Evolutionary conservation across 2,329 filamentous ascomycete species (phyloP), one percentile per base, ranked within the genome.

Genomic region (Ceratocystis ficicola): DNA sequence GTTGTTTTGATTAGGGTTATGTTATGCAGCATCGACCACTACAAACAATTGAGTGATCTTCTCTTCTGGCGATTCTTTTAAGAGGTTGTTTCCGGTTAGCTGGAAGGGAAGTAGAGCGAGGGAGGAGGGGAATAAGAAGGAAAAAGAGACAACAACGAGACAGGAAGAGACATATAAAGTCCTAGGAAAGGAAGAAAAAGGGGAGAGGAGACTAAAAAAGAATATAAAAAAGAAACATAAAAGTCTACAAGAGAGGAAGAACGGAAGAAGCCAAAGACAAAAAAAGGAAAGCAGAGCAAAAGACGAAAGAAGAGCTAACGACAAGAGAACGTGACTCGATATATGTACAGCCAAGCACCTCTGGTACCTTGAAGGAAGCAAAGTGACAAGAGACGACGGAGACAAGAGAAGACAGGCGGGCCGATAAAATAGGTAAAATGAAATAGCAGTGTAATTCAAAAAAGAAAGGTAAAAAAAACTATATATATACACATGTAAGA

Each of bases 151-250:
- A 52, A 20, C n/a, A 52, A 22, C 17, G 10, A 52, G 48, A 22
- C 20, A 12, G 20, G 5, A 12, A 25, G 48, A 25, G 48, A 52
- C n/a, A 10, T 8, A 8, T 3, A 22, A 12, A 41, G 36, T 41
- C 36, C 3, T 48, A 8, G 48, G 10, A 25, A 3, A 32, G 32
- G n/a, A 20, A 50, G 44, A n/a, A 32, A 50, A 17, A 63, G n/a
- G 17, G 10, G n/a, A 4, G 22, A 12, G 25, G 30, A 44, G 48
- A 64, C 20, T 44, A 44, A 30, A 20, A 55, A 30, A 25, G 48
- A 52, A 52, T 20, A 52, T 4, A 64, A 50, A 41, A 57, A 30
- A 65, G 41, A 22, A 48, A 48, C 8, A 64, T 25, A 55, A 64
- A 55, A 55, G 44, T 30, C 20, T 17, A 17, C 22, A 57, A n/a